Conservation (phyloP, 108 stramenopile species). For the Parietichytrium sp. region DNA sequence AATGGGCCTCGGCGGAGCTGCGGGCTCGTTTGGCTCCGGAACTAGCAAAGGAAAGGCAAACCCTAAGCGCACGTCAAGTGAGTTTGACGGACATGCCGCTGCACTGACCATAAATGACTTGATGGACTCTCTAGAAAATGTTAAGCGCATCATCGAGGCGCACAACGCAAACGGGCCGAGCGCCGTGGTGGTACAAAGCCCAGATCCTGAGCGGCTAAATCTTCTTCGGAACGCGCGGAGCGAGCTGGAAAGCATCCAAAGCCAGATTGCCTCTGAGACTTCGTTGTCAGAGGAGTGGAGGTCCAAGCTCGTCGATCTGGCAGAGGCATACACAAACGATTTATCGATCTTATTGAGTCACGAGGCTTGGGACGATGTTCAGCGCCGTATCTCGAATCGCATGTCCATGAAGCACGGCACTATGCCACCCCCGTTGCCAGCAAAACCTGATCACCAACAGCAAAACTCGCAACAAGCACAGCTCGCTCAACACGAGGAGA, state of each 20-base stretch:
- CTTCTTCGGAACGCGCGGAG: constrained; percentile 11
- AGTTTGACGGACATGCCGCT: constrained; percentile 11
- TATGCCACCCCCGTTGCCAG: no score
- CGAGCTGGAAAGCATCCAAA: constrained; percentile 4
- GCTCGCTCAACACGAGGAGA: not conserved
- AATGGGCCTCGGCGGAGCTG: not conserved
- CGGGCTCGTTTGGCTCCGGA: not conserved
- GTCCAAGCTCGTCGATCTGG: constrained; percentile 14
- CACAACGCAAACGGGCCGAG: not conserved
- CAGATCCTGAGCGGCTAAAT: constrained; percentile 1
- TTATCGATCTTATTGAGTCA: not conserved
- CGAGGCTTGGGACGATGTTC: constrained; percentile 31
- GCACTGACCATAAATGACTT: constrained; percentile 8
- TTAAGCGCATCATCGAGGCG: constrained; percentile 16
- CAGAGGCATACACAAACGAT: not conserved
- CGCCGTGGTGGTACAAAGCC: not conserved
- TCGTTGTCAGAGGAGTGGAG: constrained; percentile 11
- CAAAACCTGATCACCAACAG: no score
- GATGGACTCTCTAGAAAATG: constrained; percentile 29
- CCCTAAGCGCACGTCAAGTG: not conserved
- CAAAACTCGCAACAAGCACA: not conserved
- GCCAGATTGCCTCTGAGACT: not conserved
- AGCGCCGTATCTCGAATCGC: not conserved
- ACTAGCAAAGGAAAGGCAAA: not conserved
- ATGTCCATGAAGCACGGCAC: not conserved